A percentile compares a stretch with the other conserved stretches of the same genome.
Conservation (phyloP, 208 protist genomes). For the Zelonia costaricensis region DNA sequence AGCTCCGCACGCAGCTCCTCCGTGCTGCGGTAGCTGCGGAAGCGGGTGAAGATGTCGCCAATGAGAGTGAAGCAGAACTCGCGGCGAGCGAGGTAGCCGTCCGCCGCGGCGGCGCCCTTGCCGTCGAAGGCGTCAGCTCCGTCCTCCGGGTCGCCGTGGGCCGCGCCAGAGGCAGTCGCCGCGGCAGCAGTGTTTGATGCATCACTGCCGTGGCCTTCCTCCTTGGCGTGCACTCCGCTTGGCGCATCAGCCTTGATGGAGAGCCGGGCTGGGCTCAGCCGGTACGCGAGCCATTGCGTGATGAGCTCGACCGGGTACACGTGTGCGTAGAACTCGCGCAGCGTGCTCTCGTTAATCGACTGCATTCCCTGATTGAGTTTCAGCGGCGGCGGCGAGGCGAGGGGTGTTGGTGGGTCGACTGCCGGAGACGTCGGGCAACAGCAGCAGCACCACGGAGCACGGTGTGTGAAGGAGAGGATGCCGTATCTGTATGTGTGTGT, state of each 20-base stretch:
- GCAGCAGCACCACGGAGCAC: no score
- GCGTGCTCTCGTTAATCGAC: constrained; percentile 67
- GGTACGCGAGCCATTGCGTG: constrained; percentile 79
- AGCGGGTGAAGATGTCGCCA: constrained; percentile 90
- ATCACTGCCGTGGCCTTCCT: background rate
- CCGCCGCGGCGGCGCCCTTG: constrained; percentile 27
- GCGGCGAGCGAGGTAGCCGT: constrained; percentile 74
- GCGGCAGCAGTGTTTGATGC: background rate
- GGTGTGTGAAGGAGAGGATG: no score
- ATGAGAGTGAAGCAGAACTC: constrained; percentile 92
- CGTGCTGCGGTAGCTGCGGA: constrained; percentile 75
- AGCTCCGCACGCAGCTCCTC: constrained; percentile 76
- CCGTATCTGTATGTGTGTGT: no score
- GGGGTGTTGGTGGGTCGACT: no score
- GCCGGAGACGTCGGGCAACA: no score
- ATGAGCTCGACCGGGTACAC: constrained; percentile 86
- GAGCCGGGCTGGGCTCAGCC: constrained; percentile 14
- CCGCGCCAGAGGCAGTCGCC: background rate
- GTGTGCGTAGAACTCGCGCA: constrained; percentile 90
- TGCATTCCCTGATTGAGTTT: no score
- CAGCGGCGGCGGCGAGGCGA: no score
- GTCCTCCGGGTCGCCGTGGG: background rate
- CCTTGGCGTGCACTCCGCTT: constrained; percentile 5
- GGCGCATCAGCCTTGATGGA: background rate
- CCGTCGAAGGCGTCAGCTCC: background rate